A percentile compares a stretch with the other conserved stretches of the same genome.
Evolutionary conservation across 192 early-diverging fungal species (phyloP).

Genomic region (Spizellomyces punctatus): DNA sequence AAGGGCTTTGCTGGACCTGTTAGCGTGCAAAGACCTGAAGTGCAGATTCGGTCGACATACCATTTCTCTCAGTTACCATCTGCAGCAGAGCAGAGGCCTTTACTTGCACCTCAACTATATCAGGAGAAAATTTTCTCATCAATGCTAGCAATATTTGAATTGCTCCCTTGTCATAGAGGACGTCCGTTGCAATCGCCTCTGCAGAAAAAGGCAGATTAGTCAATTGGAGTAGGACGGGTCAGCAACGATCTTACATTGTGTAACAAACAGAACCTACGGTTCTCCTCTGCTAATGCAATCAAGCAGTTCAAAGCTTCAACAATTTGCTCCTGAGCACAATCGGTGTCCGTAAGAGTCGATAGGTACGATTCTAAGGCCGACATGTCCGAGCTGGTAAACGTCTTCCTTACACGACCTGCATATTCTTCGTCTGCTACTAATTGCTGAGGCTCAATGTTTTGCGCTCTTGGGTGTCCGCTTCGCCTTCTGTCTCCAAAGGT

Average conservation of each 20-base stretch:
- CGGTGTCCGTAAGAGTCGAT: conserved; percentile 42
- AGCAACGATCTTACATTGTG: no score
- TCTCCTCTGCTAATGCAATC: conserved; percentile 28
- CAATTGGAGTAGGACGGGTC: no score
- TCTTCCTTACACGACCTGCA: neutral
- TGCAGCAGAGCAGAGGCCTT: conserved; percentile 10
- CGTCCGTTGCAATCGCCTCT: neutral
- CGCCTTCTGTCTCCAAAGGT: neutral
- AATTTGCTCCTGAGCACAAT: conserved; percentile 31
- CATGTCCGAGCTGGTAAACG: conserved; percentile 28
- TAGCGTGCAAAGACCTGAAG: no score
- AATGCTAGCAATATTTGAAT: conserved; percentile 33
- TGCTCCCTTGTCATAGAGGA: conserved; percentile 33
- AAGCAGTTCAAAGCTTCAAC: conserved; percentile 31
- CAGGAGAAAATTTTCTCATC: conserved; percentile 8
- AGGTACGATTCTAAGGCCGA: conserved; percentile 37
- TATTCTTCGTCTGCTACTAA: neutral
- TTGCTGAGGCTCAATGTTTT: neutral
- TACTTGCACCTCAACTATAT: neutral
- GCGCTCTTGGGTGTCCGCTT: neutral
- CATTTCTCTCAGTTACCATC: conserved; percentile 4
- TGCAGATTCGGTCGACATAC: neutral
- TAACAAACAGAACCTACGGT: conserved; percentile 11
- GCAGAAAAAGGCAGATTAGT: neutral
- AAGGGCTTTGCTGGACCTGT: conserved; percentile 5